A percentile compares a stretch with the other conserved stretches of the same genome.
Conservation (phyloP, 768 basidiomycete genomes). For the Gymnopilus junonius region DNA sequence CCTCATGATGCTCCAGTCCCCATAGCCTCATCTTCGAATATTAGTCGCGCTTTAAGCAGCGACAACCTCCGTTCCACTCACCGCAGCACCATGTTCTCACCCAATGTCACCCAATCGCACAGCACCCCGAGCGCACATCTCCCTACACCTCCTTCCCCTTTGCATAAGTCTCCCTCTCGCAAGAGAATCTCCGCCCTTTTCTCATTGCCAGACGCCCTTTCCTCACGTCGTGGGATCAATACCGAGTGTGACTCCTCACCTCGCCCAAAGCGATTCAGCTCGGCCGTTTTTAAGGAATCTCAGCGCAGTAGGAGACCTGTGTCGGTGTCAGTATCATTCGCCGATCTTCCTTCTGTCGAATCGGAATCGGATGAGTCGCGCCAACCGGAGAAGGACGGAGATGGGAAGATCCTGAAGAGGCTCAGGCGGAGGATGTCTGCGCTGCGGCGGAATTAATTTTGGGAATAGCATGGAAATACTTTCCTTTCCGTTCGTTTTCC, state of each 20-base stretch:
- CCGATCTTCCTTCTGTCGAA: neutral
- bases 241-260: neutral
- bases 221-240: constrained; percentile 10
- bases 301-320: neutral
- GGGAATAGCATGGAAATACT: no score
- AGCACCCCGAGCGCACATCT: neutral
- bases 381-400: neutral
- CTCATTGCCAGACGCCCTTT: constrained; percentile 17
- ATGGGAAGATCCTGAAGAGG: constrained; percentile 7
- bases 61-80: neutral
- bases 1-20: neutral
- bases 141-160: neutral
- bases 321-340: neutral
- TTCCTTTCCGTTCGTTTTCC: neutral
- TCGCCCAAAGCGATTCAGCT: neutral
- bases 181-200: constrained; percentile 20
- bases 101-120: neutral
- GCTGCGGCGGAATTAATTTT: constrained; percentile 13
- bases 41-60: no score
- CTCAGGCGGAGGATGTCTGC: constrained; percentile 16
- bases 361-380: neutral
- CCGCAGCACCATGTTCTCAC: neutral
- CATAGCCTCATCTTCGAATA: no score
- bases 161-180: constrained; percentile 18
- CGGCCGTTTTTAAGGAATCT: neutral